These are phyloP conservation scores for Chlorociboria aeruginascens DNA, from an alignment of 495 filamentous ascomycete genomes.

Conservation along the genomic window DNA sequence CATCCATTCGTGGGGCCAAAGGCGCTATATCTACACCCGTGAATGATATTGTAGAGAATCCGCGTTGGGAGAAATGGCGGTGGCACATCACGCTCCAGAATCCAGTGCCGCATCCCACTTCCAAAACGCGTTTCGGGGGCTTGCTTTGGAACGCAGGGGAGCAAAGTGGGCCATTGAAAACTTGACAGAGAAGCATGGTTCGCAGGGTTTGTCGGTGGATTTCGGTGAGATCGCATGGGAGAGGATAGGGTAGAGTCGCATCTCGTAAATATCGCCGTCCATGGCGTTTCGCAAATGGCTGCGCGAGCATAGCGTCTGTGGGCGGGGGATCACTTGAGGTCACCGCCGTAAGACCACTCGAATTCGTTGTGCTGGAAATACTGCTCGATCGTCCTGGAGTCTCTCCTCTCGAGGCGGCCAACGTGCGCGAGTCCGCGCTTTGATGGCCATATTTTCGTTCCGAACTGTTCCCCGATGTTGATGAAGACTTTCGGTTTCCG, in stretches of 20 bases:
- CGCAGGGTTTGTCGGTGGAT: conserved; percentile 78
- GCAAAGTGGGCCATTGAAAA: conserved; percentile 72
- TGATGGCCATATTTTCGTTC: conserved; percentile 14
- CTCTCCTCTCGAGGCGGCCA: conserved; percentile 9
- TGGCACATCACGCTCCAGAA: conserved; percentile 85
- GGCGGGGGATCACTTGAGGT: conserved; percentile 14
- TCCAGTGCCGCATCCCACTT: conserved; percentile 79
- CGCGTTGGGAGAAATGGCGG: conserved; percentile 53
- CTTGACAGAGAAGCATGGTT: conserved; percentile 66
- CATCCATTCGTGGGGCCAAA: conserved; percentile 55
- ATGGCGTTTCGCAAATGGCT: conserved; percentile 58
- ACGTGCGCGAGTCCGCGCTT: conserved; percentile 7
- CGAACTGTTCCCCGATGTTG: conserved; percentile 7
- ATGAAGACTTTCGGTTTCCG: conserved; percentile 9
- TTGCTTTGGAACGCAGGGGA: conserved; percentile 49
- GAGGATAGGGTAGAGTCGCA: conserved; percentile 58
- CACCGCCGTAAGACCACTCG: conserved; percentile 13
- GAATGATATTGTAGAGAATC: conserved; percentile 52
- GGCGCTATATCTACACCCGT: conserved; percentile 76
- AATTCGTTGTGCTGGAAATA: conserved; percentile 16
- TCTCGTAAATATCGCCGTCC: conserved; percentile 77
- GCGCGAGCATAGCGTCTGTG: conserved; percentile 25
- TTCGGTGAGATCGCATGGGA: conserved; percentile 82
- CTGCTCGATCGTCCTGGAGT: conserved; percentile 10
- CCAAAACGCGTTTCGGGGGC: conserved; percentile 67